A percentile compares a stretch with the other conserved stretches of the same genome.
phyloP scores from a whole-genome alignment of 495 filamentous ascomycete genomes.

The Cercophora scortea region DNA sequence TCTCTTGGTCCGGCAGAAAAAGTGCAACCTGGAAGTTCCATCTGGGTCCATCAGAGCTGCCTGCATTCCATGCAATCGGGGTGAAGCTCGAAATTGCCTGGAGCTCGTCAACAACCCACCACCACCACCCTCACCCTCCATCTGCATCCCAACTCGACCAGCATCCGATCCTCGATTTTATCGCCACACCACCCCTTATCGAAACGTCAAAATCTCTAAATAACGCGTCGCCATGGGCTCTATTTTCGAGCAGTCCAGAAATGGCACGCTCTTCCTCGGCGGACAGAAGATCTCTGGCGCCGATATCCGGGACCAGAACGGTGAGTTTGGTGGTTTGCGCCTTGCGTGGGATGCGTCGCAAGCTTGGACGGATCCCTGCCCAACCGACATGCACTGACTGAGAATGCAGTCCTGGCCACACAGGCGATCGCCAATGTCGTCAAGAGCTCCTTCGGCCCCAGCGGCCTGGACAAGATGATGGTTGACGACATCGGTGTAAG shows the following conservation, averaged over 20 bases:
- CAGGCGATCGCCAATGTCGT: conserved; percentile 98
- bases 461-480: conserved; percentile 99
- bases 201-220: background rate
- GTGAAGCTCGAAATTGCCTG: conserved; percentile 21
- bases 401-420: conserved; percentile 71
- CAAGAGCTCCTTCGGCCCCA: conserved; percentile 96
- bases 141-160: no score
- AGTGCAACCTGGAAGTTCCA: no score
- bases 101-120: conserved; percentile 15
- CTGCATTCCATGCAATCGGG: background rate
- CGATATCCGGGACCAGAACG: conserved; percentile 95
- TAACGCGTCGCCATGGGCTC: conserved; percentile 58
- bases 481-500: conserved; percentile 96
- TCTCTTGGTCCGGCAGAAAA: no score
- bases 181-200: no score
- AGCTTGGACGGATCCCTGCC: background rate
- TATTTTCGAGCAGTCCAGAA: conserved; percentile 82
- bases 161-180: no score
- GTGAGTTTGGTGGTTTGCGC: conserved; percentile 35
- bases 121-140: background rate
- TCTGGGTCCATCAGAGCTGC: no score
- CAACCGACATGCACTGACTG: conserved; percentile 17
- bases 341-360: conserved; percentile 2
- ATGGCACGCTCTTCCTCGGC: conserved; percentile 86
- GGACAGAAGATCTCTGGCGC: conserved; percentile 90